Percentiles rank a stretch among this genome's conserved stretches.
phyloP scores from a whole-genome alignment of 768 basidiomycete genomes.

The Suillus placidus region DNA sequence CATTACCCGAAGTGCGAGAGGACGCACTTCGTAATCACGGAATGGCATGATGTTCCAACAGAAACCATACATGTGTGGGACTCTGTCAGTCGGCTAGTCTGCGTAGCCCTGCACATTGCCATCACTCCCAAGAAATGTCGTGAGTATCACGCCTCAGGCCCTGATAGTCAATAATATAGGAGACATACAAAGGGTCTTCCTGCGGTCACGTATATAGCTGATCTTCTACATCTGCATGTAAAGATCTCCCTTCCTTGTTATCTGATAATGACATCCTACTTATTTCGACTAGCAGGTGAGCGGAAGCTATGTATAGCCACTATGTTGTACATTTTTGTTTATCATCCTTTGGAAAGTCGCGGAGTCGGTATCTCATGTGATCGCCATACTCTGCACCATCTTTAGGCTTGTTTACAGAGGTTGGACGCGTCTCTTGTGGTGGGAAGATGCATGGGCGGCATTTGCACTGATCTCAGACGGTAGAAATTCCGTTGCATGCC shows the following conservation, averaged over 20 bases:
- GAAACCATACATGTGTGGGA: neutral
- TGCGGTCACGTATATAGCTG: neutral
- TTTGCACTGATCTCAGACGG: neutral
- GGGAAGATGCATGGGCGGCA: slow-evolving; percentile 5
- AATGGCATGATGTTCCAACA: neutral
- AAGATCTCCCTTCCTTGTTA: neutral
- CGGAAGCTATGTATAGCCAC: neutral
- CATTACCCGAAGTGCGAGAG: neutral
- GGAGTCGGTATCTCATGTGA: neutral
- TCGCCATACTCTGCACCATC: neutral
- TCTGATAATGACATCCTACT: neutral
- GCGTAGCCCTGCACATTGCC: neutral
- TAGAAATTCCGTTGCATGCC: neutral
- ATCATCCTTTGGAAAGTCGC: neutral
- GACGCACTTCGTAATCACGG: neutral
- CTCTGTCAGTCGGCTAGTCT: neutral
- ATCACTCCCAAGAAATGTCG: neutral
- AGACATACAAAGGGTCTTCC: neutral
- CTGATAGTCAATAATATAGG: neutral
- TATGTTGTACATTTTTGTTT: neutral
- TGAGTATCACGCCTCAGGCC: neutral
- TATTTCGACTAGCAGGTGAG: neutral
- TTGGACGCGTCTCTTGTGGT: slow-evolving; percentile 3
- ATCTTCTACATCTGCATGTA: neutral
- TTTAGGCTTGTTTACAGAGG: slow-evolving; percentile 3